Evolutionary conservation across 2,329 filamentous ascomycete genomes (phyloP).

Genomic region (Stachybotrys chlorohalonatus): DNA sequence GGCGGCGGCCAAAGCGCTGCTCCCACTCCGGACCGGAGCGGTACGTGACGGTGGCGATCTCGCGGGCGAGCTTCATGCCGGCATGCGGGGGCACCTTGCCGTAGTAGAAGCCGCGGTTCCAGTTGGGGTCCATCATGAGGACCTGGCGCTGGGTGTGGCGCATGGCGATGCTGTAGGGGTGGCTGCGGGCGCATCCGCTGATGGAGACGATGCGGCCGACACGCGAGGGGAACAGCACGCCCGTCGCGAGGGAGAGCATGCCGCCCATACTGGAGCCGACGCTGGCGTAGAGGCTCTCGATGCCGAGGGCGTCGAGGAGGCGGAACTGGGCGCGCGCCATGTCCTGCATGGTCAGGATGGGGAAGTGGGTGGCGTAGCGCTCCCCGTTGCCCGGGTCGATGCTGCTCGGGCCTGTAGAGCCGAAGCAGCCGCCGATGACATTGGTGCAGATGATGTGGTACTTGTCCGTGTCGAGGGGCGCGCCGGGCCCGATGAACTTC

Average conservation of each 20-base stretch:
- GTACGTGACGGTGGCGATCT: conserved; percentile 97
- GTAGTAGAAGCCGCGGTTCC: conserved; percentile 94
- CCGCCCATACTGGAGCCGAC: conserved; percentile 97
- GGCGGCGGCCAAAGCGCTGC: conserved; percentile 77
- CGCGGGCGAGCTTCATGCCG: conserved; percentile 94
- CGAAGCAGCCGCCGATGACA: conserved; percentile 91
- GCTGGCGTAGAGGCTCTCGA: conserved; percentile 76
- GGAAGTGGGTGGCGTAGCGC: conserved; percentile 88
- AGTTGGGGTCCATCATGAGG: conserved; percentile 97
- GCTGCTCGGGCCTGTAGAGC: conserved; percentile 83
- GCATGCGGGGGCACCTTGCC: conserved; percentile 79
- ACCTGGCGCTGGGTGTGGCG: conserved; percentile 95
- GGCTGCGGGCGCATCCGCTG: conserved; percentile 85
- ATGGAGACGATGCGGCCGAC: conserved; percentile 80
- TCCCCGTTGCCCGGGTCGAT: conserved; percentile 82
- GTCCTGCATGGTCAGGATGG: conserved; percentile 90
- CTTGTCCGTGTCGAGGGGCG: conserved; percentile 78
- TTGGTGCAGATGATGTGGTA: conserved; percentile 96
- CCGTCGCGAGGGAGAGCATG: conserved; percentile 91
- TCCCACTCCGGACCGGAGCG: conserved; percentile 97
- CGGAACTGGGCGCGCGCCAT: conserved; percentile 96
- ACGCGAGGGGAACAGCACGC: conserved; percentile 71
- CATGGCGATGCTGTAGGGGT: conserved; percentile 98
- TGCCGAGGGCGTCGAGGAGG: conserved; percentile 69
- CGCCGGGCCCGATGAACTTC: conserved; percentile 86